Base-by-base conservation (phyloP, 305 asterid species). In the Fraxinus angustifolia region DNA sequence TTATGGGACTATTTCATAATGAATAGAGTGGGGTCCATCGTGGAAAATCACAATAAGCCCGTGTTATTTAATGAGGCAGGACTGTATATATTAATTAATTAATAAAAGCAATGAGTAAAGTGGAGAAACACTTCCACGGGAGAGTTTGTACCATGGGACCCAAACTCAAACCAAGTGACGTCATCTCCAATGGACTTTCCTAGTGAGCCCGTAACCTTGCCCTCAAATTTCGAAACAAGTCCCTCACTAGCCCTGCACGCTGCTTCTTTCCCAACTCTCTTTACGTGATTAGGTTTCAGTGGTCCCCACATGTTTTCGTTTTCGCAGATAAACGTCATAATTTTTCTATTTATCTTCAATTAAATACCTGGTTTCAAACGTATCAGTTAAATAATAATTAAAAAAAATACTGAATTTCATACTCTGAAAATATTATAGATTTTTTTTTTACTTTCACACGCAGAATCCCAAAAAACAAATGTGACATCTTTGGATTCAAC, bases 161-260 rank as follows among this genome's bases (percentile, higher is more conserved):
- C 6, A 17, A 58, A 58, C 21, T n/a, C 8, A 8, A 7, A 58
- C 56, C 74, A 82, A 75, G 78, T 86, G 72, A 86, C 72, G 85
- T 85, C 88, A 89, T 86, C 84, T 74, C 80, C 11, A 76, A 8
- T 68, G 76, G 75, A 38, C 71, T 81, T 80, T 68, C 71, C 50
- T 40, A 45, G 83, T 79, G 84, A 85, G 81, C 74, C 80, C 35
- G 73, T 4, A 7, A 0, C 36, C 10, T 19, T 75, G 38, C 82
- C 60, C 83, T 80, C 40, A 81, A 78, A 53, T 86, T 86, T 40
- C 67, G 80, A 81, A 81, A 78, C 82, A 79, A 71, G 80, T 83
- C 14, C 80, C 68, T 8, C 23, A 65, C 72, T 72, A 6, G 26
- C 68, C 78, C 30, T 75, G 50, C 75, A 16, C 45, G 12, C 19